phyloP scores from a whole-genome alignment of 225 moss, liverwort and hornwort genomes.

The Sphagnum tenellum region DNA sequence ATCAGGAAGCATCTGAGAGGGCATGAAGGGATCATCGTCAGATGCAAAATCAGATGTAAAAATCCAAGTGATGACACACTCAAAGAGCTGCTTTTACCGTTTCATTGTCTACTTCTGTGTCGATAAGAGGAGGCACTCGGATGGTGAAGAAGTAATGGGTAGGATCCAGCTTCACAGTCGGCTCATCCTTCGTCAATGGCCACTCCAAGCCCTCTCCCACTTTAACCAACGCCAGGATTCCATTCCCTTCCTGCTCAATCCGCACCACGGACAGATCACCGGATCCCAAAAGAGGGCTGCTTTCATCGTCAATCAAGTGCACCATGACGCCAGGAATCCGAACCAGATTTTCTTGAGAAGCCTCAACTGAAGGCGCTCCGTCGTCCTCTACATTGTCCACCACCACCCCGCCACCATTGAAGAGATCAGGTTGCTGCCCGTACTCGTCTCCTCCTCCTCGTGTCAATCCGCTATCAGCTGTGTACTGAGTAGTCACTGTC shows the following conservation, averaged over 20 bases:
- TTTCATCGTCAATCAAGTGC: slow-evolving; percentile 62
- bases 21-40: too few relatives aligned
- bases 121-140: slow-evolving; percentile 32
- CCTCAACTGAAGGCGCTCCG: slow-evolving; percentile 19
- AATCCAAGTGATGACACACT: too few relatives aligned
- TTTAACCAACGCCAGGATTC: slow-evolving; percentile 54
- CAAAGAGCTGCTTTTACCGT: slow-evolving; percentile 4
- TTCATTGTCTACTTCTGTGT: slow-evolving; percentile 23
- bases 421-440: slow-evolving; percentile 15
- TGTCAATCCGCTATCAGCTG: slow-evolving; percentile 5
- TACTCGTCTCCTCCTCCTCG: slow-evolving; percentile 7
- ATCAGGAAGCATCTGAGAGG: too few relatives aligned
- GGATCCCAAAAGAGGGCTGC: slow-evolving; percentile 51
- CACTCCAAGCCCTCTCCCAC: slow-evolving; percentile 64
- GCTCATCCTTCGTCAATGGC: slow-evolving; percentile 66
- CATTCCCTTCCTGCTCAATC: slow-evolving; percentile 61
- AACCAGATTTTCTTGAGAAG: slow-evolving; percentile 57
- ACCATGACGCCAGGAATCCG: slow-evolving; percentile 59
- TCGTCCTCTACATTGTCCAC: slow-evolving; percentile 18
- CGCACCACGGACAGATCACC: slow-evolving; percentile 64
- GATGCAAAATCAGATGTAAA: too few relatives aligned
- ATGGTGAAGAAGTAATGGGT: slow-evolving; percentile 82
- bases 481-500: not conserved
- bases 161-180: slow-evolving; percentile 61
- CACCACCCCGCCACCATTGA: slow-evolving; percentile 2